phyloP scores from a whole-genome alignment of 768 basidiomycete species.

The Naganishia kalamii region DNA sequence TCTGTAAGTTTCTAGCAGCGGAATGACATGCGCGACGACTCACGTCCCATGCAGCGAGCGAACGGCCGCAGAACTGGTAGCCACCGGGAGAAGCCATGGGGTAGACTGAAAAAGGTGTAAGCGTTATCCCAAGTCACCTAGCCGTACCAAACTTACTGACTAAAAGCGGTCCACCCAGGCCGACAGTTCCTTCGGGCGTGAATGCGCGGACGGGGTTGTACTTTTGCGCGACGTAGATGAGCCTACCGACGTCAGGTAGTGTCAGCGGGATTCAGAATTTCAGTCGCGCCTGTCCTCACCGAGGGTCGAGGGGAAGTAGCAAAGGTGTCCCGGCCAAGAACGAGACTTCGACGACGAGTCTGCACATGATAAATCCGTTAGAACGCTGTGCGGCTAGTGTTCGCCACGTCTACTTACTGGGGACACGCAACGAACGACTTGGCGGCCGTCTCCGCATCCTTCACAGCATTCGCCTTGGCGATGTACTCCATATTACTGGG shows the following conservation, averaged over 20 bases:
- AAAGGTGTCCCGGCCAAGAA: slow-evolving; percentile 62
- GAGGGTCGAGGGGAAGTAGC: slow-evolving; percentile 52
- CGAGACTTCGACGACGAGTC: slow-evolving; percentile 58
- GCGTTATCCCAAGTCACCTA: no score
- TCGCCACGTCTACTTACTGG: slow-evolving; percentile 46
- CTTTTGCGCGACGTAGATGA: slow-evolving; percentile 58
- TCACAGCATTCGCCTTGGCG: slow-evolving; percentile 58
- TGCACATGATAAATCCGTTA: neutral
- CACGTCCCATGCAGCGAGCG: slow-evolving; percentile 61
- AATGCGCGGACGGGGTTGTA: slow-evolving; percentile 68
- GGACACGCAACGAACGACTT: slow-evolving; percentile 52
- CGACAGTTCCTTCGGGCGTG: slow-evolving; percentile 66
- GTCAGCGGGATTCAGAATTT: slow-evolving; percentile 30
- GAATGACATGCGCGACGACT: slow-evolving; percentile 46
- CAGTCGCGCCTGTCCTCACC: neutral
- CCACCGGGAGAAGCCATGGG: slow-evolving; percentile 50
- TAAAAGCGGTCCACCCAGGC: slow-evolving; percentile 61
- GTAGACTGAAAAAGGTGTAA: slow-evolving; percentile 19
- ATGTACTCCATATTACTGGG: slow-evolving; percentile 66
- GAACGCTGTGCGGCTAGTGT: neutral
- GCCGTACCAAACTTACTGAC: slow-evolving; percentile 47
- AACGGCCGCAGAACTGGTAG: slow-evolving; percentile 59
- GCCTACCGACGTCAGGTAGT: slow-evolving; percentile 57
- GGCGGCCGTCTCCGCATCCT: slow-evolving; percentile 50
- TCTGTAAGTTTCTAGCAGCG: neutral